These are phyloP conservation scores for Astragalus membranaceus DNA, from an alignment of 306 rosid species.

Conservation along the genomic window DNA sequence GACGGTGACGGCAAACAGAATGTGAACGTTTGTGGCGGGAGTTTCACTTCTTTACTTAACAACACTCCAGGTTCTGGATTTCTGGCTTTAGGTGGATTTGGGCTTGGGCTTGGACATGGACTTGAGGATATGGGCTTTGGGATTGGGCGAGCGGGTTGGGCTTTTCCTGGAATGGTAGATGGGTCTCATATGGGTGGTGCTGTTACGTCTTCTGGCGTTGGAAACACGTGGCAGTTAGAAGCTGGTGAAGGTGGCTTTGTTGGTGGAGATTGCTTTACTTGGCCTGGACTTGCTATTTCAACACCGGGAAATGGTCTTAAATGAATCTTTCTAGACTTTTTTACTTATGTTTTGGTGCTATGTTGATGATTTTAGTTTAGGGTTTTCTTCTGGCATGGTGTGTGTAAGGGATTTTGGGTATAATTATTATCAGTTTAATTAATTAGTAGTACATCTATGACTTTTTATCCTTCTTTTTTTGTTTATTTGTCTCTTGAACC, in stretches of 20 bases:
- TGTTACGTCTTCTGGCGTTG: constrained; percentile 29
- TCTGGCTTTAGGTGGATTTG: constrained; percentile 74
- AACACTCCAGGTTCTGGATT: constrained; percentile 61
- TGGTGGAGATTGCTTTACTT: constrained; percentile 69
- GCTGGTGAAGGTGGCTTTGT: constrained; percentile 55
- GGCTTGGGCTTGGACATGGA: constrained; percentile 63
- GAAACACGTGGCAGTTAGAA: constrained; percentile 72
- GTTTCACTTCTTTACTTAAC: constrained; percentile 69
- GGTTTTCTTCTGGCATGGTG: constrained; percentile 2
- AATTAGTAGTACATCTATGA: constrained; percentile 21
- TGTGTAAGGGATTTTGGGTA: constrained; percentile 23
- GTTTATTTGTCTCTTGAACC: neutral
- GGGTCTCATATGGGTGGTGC: constrained; percentile 17
- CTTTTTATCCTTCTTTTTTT: neutral
- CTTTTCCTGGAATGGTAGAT: constrained; percentile 52
- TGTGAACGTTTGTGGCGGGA: constrained; percentile 37
- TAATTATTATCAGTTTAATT: constrained; percentile 4
- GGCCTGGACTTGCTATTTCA: constrained; percentile 91
- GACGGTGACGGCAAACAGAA: constrained; percentile 36
- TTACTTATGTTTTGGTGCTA: neutral
- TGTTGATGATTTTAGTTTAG: constrained; percentile 19
- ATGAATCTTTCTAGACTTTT: constrained; percentile 12
- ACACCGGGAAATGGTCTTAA: constrained; percentile 78
- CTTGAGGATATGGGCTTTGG: constrained; percentile 70
- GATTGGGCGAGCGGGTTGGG: constrained; percentile 57